Conservation (phyloP, 306 rosid species). For the Corylus heterophylla region DNA sequence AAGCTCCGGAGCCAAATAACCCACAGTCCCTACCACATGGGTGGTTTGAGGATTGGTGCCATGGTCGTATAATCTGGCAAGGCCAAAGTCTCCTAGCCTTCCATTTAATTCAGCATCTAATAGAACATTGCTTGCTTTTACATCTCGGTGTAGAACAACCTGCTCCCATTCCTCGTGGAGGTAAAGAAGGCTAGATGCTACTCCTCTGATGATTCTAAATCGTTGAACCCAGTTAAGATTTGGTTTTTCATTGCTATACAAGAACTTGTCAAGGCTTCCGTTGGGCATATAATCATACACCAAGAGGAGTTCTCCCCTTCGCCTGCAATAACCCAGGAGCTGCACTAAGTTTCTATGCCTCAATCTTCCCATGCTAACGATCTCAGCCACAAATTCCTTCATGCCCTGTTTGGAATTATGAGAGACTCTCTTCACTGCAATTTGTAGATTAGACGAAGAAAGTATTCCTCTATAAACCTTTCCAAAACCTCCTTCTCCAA, state of each 20-base stretch:
- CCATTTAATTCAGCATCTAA: slow-evolving; percentile 61
- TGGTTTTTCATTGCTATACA: background rate
- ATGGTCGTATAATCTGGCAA: slow-evolving; percentile 61
- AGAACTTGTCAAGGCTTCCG: slow-evolving; percentile 40
- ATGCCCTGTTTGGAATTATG: slow-evolving; percentile 46
- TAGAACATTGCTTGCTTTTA: slow-evolving; percentile 75
- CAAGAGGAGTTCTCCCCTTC: slow-evolving; percentile 35
- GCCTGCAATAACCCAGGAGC: slow-evolving; percentile 39
- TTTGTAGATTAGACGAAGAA: slow-evolving; percentile 16
- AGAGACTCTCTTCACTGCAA: slow-evolving; percentile 41
- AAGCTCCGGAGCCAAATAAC: slow-evolving; percentile 73
- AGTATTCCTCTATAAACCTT: slow-evolving; percentile 38
- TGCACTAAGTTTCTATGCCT: slow-evolving; percentile 45
- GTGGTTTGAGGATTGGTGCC: slow-evolving; percentile 66
- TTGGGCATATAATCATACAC: slow-evolving; percentile 46
- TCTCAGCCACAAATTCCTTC: slow-evolving; percentile 42
- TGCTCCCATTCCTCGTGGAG: slow-evolving; percentile 64
- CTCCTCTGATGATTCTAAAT: slow-evolving; percentile 27
- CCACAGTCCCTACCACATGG: slow-evolving; percentile 72
- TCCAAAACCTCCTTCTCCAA: slow-evolving; percentile 51
- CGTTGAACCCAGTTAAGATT: slow-evolving; percentile 38
- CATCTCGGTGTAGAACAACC: slow-evolving; percentile 72
- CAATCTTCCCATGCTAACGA: slow-evolving; percentile 38
- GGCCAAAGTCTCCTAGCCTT: slow-evolving; percentile 75
- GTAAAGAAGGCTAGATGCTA: slow-evolving; percentile 36